Base-by-base conservation (phyloP, 1,284 basidiomycete genomes). In the Malassezia sympodialis region DNA sequence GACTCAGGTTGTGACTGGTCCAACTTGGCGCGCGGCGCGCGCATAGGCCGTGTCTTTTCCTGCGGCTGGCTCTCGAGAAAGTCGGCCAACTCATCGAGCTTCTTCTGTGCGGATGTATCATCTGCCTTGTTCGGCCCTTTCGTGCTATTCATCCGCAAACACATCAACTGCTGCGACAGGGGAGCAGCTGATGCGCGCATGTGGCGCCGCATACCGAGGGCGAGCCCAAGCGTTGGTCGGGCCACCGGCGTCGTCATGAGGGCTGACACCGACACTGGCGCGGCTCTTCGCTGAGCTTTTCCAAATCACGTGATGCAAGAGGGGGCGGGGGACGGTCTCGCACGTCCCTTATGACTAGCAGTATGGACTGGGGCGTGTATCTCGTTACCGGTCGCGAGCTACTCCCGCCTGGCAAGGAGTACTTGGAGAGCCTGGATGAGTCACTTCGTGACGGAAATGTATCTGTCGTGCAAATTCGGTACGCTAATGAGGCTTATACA, bases 401-500 rank as follows among this genome's bases (percentile, higher is more conserved):
- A 0, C 79, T 93, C 5, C 87, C 88, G 2, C 78, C 80, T n/a
- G 85, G 84, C 65, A 61, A 62, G 44, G 68, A 83, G 61, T 90
- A 88, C 76, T 79, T 83, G 44, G 79, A 85, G 65, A 84, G 81
- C 26, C 78, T 94, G 50, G 86, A 88, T 79, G 82, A 87, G 77
- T 59, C 88, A 83, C 82, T 89, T 1, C 77, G 91, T 8, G 77
- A 83, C 68, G 89, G 90, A 23, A 87, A 90, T 12, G 90, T 94
- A 0, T 90, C 88, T 0, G 71, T 93, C 31, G 88, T 94, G 0
- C 91, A 96, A 51, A 60, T 68, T 41, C 59, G 65, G 52, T 54
- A 43, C 8, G 52, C 32, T 5, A 12, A 28, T 15, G 19, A 11
- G 8, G 8, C 37, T 54, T 10, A 54, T 21, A 8, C 12, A 54